Evolutionary conservation across 495 filamentous ascomycete genomes (phyloP).

Genomic region (Daldinia bambusicola): DNA sequence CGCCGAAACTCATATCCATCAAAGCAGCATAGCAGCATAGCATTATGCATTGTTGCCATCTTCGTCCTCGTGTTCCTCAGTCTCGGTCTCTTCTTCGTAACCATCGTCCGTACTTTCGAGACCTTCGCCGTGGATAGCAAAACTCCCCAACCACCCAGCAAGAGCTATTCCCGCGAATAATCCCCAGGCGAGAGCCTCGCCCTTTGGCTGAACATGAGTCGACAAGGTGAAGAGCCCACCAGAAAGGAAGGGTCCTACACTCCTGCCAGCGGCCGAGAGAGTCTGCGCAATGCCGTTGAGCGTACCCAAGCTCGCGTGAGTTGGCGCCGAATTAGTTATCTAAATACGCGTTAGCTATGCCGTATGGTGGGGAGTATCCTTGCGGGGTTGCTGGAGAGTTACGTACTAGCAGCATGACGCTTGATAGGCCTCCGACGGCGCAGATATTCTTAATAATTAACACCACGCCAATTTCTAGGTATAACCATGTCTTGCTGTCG

Average conservation of each 20-base stretch:
- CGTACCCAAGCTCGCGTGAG: constrained; percentile 85
- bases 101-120: constrained; percentile 63
- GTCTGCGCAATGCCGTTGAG: constrained; percentile 96
- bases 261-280: constrained; percentile 88
- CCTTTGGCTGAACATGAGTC: constrained; percentile 74
- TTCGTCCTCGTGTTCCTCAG: constrained; percentile 24
- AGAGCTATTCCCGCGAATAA: constrained; percentile 82
- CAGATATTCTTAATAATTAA: constrained; percentile 89
- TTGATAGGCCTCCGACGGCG: constrained; percentile 87
- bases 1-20: neutral
- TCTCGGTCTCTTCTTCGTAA: constrained; percentile 45
- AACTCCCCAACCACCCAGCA: constrained; percentile 78
- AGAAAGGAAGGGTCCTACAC: constrained; percentile 87
- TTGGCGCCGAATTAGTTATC: constrained; percentile 93
- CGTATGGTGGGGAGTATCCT: neutral
- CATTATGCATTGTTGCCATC: constrained; percentile 1
- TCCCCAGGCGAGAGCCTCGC: constrained; percentile 86
- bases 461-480: constrained; percentile 78
- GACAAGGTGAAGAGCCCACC: constrained; percentile 83
- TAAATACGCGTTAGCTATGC: constrained; percentile 48
- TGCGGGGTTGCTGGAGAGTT: neutral
- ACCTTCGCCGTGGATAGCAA: constrained; percentile 73
- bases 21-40: neutral
- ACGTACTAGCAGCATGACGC: constrained; percentile 84
- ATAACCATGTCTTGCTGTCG: constrained; percentile 71